A percentile compares a stretch with the other conserved stretches of the same genome.
These are phyloP conservation scores for Blastobotrys niveus DNA, from an alignment of 1,139 yeast species.

Conservation along the genomic window DNA sequence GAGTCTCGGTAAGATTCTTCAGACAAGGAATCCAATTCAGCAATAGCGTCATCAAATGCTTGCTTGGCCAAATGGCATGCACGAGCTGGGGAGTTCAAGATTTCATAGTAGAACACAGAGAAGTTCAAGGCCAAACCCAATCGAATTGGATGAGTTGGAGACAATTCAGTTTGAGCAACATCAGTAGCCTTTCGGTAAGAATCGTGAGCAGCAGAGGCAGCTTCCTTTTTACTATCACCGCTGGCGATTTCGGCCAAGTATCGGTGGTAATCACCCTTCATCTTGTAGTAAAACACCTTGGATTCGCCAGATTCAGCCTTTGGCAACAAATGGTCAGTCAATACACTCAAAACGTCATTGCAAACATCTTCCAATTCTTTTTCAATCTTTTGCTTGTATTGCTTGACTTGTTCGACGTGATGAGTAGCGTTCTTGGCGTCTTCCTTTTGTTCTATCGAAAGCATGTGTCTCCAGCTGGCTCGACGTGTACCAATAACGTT, in stretches of 20 bases:
- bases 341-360: conserved; percentile 84
- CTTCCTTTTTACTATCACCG: conserved; percentile 88
- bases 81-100: conserved; percentile 96
- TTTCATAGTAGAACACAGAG: conserved; percentile 97
- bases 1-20: conserved; percentile 99
- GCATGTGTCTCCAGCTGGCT: conserved; percentile 99
- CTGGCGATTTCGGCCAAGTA: conserved; percentile 96
- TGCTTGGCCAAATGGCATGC: conserved; percentile 99
- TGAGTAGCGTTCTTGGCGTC: conserved; percentile 82
- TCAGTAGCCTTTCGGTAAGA: conserved; percentile 96
- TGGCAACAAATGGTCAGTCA: conserved; percentile 85
- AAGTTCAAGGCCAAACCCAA: conserved; percentile 96
- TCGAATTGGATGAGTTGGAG: conserved; percentile 99
- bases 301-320: conserved; percentile 97
- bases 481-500: conserved; percentile 99
- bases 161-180: conserved; percentile 95
- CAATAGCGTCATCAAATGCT: conserved; percentile 98
- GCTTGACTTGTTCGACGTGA: conserved; percentile 86
- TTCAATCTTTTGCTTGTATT: conserved; percentile 94
- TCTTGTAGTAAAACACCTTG: conserved; percentile 96
- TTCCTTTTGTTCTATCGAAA: conserved; percentile 97
- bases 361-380: conserved; percentile 90
- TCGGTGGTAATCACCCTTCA: conserved; percentile 99
- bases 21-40: conserved; percentile 94
- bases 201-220: conserved; percentile 90